Evolutionary conservation across 306 rosid genomes (phyloP).

Genomic region (Cucurbita moschata): DNA sequence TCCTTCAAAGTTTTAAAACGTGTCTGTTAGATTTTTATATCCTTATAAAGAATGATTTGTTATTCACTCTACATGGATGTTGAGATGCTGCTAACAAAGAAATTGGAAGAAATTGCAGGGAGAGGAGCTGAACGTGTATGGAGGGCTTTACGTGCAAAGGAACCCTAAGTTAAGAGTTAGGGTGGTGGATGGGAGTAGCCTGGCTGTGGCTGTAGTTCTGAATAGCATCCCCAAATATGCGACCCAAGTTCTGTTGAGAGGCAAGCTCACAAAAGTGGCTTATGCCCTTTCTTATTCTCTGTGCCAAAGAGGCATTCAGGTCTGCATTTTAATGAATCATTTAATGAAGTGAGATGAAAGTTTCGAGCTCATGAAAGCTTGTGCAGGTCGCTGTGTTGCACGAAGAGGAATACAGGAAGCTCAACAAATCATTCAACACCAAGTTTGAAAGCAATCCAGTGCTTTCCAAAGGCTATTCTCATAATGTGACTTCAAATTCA

Average conservation of each 20-base stretch:
- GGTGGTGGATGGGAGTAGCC: constrained; percentile 67
- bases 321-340: constrained; percentile 7
- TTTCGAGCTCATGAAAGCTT: background rate
- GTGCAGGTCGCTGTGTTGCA: constrained; percentile 27
- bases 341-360: background rate
- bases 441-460: constrained; percentile 19
- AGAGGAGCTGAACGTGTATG: constrained; percentile 46
- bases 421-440: constrained; percentile 15
- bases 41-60: too few relatives aligned
- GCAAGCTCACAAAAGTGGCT: constrained; percentile 59
- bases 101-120: constrained; percentile 14
- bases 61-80: background rate
- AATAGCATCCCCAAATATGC: constrained; percentile 47
- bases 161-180: constrained; percentile 40
- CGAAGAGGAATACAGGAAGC: constrained; percentile 28
- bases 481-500: constrained; percentile 20
- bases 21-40: too few relatives aligned
- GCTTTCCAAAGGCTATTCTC: constrained; percentile 18
- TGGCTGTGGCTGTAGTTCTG: constrained; percentile 40
- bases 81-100: background rate
- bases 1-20: too few relatives aligned
- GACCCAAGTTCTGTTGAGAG: constrained; percentile 44
- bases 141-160: constrained; percentile 31
- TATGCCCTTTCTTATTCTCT: constrained; percentile 36
- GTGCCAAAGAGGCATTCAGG: constrained; percentile 39